Evolutionary conservation across 2,329 filamentous ascomycete species (phyloP), one percentile per base, ranked within the genome.

Genomic region (Pleurostoma richardsiae): DNA sequence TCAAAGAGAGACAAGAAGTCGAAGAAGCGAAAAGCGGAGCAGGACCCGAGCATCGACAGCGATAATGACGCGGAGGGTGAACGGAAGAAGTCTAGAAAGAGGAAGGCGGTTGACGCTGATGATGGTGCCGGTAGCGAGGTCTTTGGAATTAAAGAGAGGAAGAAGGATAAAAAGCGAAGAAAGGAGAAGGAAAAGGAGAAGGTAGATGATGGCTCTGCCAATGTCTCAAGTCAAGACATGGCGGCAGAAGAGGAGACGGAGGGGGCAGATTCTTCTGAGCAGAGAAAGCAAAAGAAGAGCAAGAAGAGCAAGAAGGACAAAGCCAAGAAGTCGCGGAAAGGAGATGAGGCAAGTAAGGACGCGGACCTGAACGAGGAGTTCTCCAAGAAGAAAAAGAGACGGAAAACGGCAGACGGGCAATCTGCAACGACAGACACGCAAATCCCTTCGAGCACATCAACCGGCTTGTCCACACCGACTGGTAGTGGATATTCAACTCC

Each of bases 1-100:
- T 52, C 56, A 6, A 70, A 68, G 53, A 67, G 69, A 51, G 63
- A 70, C 44, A 71, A 74, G 55, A 75, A 71, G 55, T 67, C 70
- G 6, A 74, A 76, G 59, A 78, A 77, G 56, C 66, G 71, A 51
- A 79, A 74, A 54, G 63, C 67, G 5, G 67, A 71, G 6, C 68
- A 73, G 8, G 50, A 50, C 19, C 19, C 19, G 19, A 19, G 19
- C 19, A 19, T 19, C 19, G 19, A 19, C 19, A 19, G 19, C 19
- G 19, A 19, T 19, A 19, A 19, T 19, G 19, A 19, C 19, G 19
- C 19, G 19, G 19, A 19, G 19, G 19, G 19, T 19, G 19, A 19
- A 19, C 19, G 19, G 19, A 19, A 19, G 19, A 19, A 19, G 19
- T 19, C 19, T 19, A 19, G 19, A 19, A 19, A 19, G 19, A 19